Evolutionary conservation across 306 rosid genomes (phyloP), one percentile per base, ranked within the genome.

Genomic region (Prosopis cineraria): DNA sequence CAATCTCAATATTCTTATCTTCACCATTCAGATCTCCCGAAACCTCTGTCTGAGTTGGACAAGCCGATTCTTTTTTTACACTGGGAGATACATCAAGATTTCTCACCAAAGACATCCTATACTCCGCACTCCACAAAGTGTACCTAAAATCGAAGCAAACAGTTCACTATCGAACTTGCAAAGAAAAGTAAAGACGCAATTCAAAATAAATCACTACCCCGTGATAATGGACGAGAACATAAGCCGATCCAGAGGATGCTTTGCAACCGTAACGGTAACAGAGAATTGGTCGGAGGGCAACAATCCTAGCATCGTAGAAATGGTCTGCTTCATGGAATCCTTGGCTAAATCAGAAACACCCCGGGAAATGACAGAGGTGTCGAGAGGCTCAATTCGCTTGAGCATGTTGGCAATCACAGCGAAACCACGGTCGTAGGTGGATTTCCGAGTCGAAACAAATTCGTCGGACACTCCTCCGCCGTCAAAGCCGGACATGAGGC

Each of bases 271-370:
- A 33, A 95, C 82, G 30, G 93, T 91, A 39, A 95, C 98, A 43
- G 93, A 47, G 84, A 95, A 95, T 39, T 91, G 98, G 73, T 93
- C 94, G 31, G 99, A 95, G 16, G 98, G 99, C 2, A 95, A 89
- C 79, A 95, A 72, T 0, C 99, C 99, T 5, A 96, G 88, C 98
- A 93, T 96, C 10, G 96, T 87, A 20, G 98, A 96, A 64, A 96
- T 93, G n/a, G 99, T 96, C 78, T 93, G 93, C 81, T 93, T 95
- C 98, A 96, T 96, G 50, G 98, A 93, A 71, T 93, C 96, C 84
- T 79, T 87, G 9, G 99, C 91, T 4, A 89, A 65, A 48, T 90
- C 93, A 6, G 98, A 91, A 10, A 93, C 94, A 22, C 97, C 99
- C 72, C 91, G 85, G 50, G 98, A 90, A 75, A 96, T 90, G 45